Base-by-base conservation (phyloP, 1,284 basidiomycete species). In the Coniferiporia weirii region DNA sequence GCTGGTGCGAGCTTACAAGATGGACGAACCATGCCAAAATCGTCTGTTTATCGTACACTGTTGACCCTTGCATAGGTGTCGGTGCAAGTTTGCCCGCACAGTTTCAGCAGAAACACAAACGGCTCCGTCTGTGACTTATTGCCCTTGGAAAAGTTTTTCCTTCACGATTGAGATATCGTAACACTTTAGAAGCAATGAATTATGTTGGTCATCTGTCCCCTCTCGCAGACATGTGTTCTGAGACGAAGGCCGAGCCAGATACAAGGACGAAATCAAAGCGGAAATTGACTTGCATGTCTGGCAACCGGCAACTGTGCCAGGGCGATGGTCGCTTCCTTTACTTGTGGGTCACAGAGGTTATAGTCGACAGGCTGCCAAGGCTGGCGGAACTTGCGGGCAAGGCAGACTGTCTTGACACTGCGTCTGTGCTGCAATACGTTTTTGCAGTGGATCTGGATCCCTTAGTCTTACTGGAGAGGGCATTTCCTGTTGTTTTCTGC, bases 181-280 rank as follows among this genome's bases (percentile, higher is more conserved):
- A 43, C 5, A 43, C 36, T 6, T 4, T 44, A 17, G 15, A 4
- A 44, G 38, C 4, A 19, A 19, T 20, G 17, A 17, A 9, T 19
- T 53, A 58, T 50, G 50, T 82, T 80, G 61, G 77, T 80, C 27
- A 78, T 69, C 43, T 75, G 72, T 2, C 80, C 79, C 32, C 73
- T 67, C 54, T 78, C 76, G 1, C 76, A 73, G n/a, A n/a, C n/a
- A 81, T 72, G 63, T 77, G 79, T 48, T 71, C 72, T 27, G 74
- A 73, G 12, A 81, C 70, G 40, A 82, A 64, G 1, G 75, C 75
- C 1, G 76, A 13, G 20, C 8, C 32, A 49, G 22, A 43, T 19
- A 36, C 38, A 10, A 4, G 17, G 51, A 32, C 15, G 53, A n/a
- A 35, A 7, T 15, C 12, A 55, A 52, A 45, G 10, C 10, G 17